phyloP scores from a whole-genome alignment of 495 filamentous ascomycete species.

The Xylaria cubensis region DNA sequence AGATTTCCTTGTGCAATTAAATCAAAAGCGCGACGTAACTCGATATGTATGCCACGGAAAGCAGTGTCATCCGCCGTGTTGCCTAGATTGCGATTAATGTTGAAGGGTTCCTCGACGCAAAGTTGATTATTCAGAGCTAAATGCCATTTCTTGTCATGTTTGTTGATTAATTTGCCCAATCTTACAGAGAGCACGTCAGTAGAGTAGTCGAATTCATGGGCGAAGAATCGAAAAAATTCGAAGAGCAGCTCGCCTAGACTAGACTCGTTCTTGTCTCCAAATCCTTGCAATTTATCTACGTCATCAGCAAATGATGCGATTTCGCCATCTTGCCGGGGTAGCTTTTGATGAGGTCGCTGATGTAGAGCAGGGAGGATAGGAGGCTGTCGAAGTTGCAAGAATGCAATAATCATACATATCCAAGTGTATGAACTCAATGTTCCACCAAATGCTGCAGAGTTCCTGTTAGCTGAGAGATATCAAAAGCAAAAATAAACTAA shows the following conservation, averaged over 20 bases:
- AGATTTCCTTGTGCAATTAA: slow-evolving; percentile 76
- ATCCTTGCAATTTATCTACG: slow-evolving; percentile 70
- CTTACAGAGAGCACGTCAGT: slow-evolving; percentile 84
- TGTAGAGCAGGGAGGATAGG: slow-evolving; percentile 89
- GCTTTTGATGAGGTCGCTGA: slow-evolving; percentile 70
- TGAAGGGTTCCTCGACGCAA: slow-evolving; percentile 98
- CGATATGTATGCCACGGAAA: slow-evolving; percentile 86
- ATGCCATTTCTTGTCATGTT: slow-evolving; percentile 87
- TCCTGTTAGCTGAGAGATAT: slow-evolving; percentile 26
- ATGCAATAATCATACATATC: slow-evolving; percentile 98
- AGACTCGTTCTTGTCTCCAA: slow-evolving; percentile 82
- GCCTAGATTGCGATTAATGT: slow-evolving; percentile 87
- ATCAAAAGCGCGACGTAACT: slow-evolving; percentile 87
- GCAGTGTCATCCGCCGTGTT: slow-evolving; percentile 97
- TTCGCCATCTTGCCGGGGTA: slow-evolving; percentile 63
- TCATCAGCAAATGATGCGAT: slow-evolving; percentile 86
- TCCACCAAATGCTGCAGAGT: slow-evolving; percentile 76
- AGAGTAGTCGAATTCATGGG: slow-evolving; percentile 90
- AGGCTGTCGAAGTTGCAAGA: slow-evolving; percentile 87
- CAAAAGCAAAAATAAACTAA: slow-evolving; percentile 50
- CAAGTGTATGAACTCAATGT: slow-evolving; percentile 99
- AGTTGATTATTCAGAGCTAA: slow-evolving; percentile 77
- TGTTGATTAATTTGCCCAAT: slow-evolving; percentile 80
- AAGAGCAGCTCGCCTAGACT: slow-evolving; percentile 84
- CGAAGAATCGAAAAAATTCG: slow-evolving; percentile 93